A percentile compares a stretch with the other conserved stretches of the same genome.
Evolutionary conservation across 345 rosid genomes (phyloP).

Genomic region (Lepidium aucheri): DNA sequence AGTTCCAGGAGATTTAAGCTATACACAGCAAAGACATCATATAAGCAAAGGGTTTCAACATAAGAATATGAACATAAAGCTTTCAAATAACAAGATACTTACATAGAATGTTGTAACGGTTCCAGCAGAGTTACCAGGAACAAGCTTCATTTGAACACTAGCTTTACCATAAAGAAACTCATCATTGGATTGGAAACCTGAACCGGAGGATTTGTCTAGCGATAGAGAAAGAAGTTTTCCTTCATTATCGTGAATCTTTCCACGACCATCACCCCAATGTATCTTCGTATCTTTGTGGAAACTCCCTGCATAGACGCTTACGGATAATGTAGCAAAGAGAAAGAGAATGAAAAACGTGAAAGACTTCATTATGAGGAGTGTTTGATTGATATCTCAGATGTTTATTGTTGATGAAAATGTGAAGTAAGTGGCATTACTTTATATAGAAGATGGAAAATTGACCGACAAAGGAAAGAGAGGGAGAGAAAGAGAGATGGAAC

Average conservation of each 20-base stretch:
- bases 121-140: constrained; percentile 56
- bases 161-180: constrained; percentile 45
- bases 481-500: constrained; percentile 3
- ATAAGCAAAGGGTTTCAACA: neutral
- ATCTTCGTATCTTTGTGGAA: constrained; percentile 38
- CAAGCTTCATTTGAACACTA: constrained; percentile 49
- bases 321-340: neutral
- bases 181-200: constrained; percentile 50
- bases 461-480: neutral
- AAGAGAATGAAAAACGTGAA: constrained; percentile 12
- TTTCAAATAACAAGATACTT: neutral
- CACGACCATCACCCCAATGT: constrained; percentile 64
- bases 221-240: constrained; percentile 55
- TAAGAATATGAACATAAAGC: neutral
- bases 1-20: constrained; percentile 26
- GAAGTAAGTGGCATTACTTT: constrained; percentile 7
- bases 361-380: constrained; percentile 7
- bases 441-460: constrained; percentile 13
- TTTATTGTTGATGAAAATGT: constrained; percentile 6
- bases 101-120: constrained; percentile 50
- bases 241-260: constrained; percentile 34
- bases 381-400: constrained; percentile 12
- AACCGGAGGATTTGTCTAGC: constrained; percentile 51
- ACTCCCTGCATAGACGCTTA: constrained; percentile 28
- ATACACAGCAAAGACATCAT: constrained; percentile 1